Evolutionary conservation across 2,329 filamentous ascomycete genomes (phyloP).

Genomic region (Plenodomus tracheiphilus): DNA sequence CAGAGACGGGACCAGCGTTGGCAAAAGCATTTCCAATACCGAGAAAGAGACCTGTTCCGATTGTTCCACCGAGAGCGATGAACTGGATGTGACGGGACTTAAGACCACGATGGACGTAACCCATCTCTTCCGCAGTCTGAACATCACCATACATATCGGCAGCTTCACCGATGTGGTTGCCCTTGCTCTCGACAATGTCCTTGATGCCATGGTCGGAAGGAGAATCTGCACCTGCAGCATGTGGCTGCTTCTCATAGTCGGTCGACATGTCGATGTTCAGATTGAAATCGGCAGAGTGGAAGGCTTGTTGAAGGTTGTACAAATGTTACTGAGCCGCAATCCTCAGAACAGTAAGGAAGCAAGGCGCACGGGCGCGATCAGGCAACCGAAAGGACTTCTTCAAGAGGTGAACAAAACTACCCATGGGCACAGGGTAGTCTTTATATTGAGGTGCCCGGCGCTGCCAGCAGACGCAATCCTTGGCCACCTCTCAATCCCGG

Average conservation of each 20-base stretch:
- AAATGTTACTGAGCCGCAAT: not conserved
- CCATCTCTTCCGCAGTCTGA: slow-evolving; percentile 43
- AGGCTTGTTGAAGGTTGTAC: slow-evolving; percentile 1
- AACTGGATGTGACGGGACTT: slow-evolving; percentile 62
- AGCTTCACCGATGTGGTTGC: slow-evolving; percentile 49
- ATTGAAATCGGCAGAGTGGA: not conserved
- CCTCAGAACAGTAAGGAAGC: slow-evolving; percentile 7
- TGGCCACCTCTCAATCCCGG: slow-evolving; percentile 10
- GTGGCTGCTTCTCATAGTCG: slow-evolving; percentile 33
- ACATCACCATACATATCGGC: slow-evolving; percentile 58
- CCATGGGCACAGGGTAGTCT: too few species aligned
- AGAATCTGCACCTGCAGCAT: slow-evolving; percentile 26
- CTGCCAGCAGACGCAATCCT: slow-evolving; percentile 2
- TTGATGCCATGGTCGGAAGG: slow-evolving; percentile 29
- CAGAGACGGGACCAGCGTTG: slow-evolving; percentile 38
- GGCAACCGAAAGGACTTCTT: slow-evolving; percentile 19
- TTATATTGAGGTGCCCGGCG: not conserved
- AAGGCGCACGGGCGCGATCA: slow-evolving; percentile 19
- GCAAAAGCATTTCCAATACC: slow-evolving; percentile 41
- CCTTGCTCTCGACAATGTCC: slow-evolving; percentile 29
- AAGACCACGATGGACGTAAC: slow-evolving; percentile 32
- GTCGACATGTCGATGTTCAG: slow-evolving; percentile 23
- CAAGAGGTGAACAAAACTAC: not conserved
- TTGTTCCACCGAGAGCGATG: slow-evolving; percentile 63
- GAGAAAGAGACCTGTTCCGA: slow-evolving; percentile 46